Evolutionary conservation across 495 filamentous ascomycete species (phyloP).

Genomic region (Aspergillus nidulans): DNA sequence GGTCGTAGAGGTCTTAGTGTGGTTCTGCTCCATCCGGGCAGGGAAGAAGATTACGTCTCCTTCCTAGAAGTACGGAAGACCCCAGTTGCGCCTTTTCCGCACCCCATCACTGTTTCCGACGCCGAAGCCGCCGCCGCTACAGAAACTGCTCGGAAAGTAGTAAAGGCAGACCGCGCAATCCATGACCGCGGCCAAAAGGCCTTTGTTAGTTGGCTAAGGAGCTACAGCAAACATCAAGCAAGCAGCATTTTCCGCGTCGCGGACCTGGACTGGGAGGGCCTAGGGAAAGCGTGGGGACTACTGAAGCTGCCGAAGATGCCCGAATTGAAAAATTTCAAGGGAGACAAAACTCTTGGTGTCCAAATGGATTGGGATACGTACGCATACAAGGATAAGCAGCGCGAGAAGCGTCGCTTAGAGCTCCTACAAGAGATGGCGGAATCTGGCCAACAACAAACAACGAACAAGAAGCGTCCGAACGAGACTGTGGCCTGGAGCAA

Average conservation of each 20-base stretch:
- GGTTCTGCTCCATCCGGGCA: slow-evolving; percentile 73
- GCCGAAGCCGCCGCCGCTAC: slow-evolving; percentile 51
- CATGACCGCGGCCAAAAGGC: slow-evolving; percentile 85
- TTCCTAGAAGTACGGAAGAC: slow-evolving; percentile 90
- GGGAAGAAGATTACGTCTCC: slow-evolving; percentile 82
- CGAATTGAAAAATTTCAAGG: slow-evolving; percentile 66
- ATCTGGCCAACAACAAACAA: slow-evolving; percentile 22
- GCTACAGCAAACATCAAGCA: slow-evolving; percentile 88
- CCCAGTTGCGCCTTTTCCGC: slow-evolving; percentile 61
- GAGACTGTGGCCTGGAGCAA: slow-evolving; percentile 75
- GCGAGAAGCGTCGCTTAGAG: slow-evolving; percentile 66
- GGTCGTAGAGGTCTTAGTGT: slow-evolving; percentile 82
- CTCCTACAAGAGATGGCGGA: slow-evolving; percentile 43
- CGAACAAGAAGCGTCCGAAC: slow-evolving; percentile 37
- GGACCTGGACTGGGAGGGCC: slow-evolving; percentile 78
- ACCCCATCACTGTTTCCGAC: slow-evolving; percentile 49
- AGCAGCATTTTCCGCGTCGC: slow-evolving; percentile 81
- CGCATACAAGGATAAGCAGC: slow-evolving; percentile 71
- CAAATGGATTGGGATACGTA: slow-evolving; percentile 56
- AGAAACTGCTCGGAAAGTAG: slow-evolving; percentile 54
- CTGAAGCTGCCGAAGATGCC: slow-evolving; percentile 92
- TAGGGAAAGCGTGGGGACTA: slow-evolving; percentile 78
- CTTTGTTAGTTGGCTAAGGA: slow-evolving; percentile 88
- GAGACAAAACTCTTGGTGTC: slow-evolving; percentile 60
- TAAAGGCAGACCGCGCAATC: slow-evolving; percentile 69